These are phyloP conservation scores for Actinomortierella wolfii DNA, from an alignment of 371 early-diverging fungal species.

Conservation along the genomic window DNA sequence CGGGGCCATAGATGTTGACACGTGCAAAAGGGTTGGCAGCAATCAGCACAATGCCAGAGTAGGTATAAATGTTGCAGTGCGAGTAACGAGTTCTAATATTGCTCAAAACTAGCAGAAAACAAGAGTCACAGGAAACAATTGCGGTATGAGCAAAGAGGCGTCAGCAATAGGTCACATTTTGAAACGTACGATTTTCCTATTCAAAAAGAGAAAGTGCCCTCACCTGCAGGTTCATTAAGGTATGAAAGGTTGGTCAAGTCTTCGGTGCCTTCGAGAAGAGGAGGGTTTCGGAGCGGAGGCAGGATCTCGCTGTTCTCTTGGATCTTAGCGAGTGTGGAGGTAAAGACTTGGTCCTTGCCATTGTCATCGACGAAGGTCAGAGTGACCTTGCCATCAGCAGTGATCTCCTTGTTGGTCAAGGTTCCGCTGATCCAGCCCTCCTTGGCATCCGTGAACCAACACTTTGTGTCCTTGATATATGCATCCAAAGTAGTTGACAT, in stretches of 20 bases:
- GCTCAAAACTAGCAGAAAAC: conserved; percentile 73
- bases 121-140: not conserved
- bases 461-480: conserved; percentile 74
- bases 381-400: conserved; percentile 57
- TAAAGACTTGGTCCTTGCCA: conserved; percentile 70
- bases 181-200: no score
- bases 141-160: conserved; percentile 2
- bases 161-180: not conserved
- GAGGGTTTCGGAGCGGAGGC: conserved; percentile 92
- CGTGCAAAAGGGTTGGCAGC: conserved; percentile 98
- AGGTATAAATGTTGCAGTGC: conserved; percentile 97
- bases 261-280: conserved; percentile 86
- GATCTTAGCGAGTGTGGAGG: conserved; percentile 71
- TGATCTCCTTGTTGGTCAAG: conserved; percentile 60
- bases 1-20: conserved; percentile 85
- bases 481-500: conserved; percentile 52
- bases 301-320: conserved; percentile 70
- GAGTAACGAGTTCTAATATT: conserved; percentile 87
- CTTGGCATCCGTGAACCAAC: conserved; percentile 89
- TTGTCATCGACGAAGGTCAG: conserved; percentile 70
- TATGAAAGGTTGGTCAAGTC: conserved; percentile 91
- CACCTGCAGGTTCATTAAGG: conserved; percentile 90
- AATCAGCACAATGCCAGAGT: conserved; percentile 98
- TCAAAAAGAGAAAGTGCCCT: conserved; percentile 1
- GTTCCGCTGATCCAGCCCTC: conserved; percentile 88